Evolutionary conservation across 2,329 filamentous ascomycete genomes (phyloP).

Genomic region (Trichoderma sp.): DNA sequence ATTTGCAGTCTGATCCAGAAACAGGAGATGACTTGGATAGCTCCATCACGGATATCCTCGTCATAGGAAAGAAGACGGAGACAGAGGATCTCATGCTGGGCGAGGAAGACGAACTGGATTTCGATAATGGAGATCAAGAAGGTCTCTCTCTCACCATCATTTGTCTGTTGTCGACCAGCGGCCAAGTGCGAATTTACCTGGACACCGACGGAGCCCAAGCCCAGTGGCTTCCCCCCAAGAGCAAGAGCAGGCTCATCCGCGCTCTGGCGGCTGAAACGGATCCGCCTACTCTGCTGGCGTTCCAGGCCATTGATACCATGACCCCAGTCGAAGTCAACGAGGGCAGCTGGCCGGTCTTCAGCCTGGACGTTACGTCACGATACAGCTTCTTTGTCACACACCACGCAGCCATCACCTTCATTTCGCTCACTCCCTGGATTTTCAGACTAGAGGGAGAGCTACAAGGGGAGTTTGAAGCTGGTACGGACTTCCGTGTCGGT

Average conservation of each 20-base stretch:
- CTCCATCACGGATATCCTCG: constrained; percentile 63
- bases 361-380: constrained; percentile 61
- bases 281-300: constrained; percentile 58
- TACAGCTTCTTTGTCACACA: constrained; percentile 68
- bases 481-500: constrained; percentile 64
- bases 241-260: constrained; percentile 52
- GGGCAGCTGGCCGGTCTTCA: constrained; percentile 66
- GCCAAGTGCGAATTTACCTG: constrained; percentile 63
- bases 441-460: constrained; percentile 67
- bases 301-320: constrained; percentile 66
- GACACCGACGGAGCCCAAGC: constrained; percentile 66
- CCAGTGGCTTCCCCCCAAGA: constrained; percentile 66
- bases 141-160: constrained; percentile 64
- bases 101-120: constrained; percentile 65
- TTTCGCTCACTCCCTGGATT: constrained; percentile 66
- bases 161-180: constrained; percentile 63
- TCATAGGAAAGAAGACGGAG: constrained; percentile 66
- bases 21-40: constrained; percentile 61
- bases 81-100: constrained; percentile 64
- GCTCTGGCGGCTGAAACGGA: constrained; percentile 45
- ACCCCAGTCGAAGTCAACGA: constrained; percentile 57
- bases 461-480: constrained; percentile 57
- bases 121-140: constrained; percentile 60
- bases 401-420: constrained; percentile 61
- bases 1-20: constrained; percentile 58